phyloP scores from a whole-genome alignment of 495 filamentous ascomycete genomes.

The Tuber aestivum region DNA sequence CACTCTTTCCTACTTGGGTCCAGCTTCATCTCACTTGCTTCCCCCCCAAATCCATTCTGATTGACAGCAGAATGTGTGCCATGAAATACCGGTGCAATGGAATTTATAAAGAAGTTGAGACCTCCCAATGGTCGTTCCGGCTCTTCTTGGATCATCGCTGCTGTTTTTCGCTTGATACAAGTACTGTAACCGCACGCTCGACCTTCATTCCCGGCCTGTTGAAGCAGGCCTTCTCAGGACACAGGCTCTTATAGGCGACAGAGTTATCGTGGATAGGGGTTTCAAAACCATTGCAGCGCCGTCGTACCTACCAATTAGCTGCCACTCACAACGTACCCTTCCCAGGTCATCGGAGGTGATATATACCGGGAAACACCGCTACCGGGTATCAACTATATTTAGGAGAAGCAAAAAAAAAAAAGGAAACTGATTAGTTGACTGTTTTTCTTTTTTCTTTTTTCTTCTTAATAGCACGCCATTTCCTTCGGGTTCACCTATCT shows the following conservation, averaged over 20 bases:
- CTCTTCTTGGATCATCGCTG: not conserved
- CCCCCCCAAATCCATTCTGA: constrained; percentile 7
- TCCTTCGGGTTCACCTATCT: not conserved
- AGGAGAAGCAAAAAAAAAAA: not conserved
- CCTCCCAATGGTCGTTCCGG: constrained; percentile 5
- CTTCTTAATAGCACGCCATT: not conserved
- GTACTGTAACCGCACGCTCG: not conserved
- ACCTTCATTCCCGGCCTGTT: not conserved
- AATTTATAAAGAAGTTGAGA: constrained; percentile 34
- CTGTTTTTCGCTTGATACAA: not conserved
- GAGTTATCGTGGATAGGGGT: not conserved
- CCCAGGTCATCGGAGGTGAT: not conserved
- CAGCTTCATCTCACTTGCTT: not conserved
- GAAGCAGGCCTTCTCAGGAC: not conserved
- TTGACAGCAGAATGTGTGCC: constrained; percentile 14
- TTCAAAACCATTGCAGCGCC: not conserved
- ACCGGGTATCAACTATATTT: not conserved
- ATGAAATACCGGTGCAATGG: constrained; percentile 5
- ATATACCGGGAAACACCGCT: not conserved
- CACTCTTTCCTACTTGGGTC: not conserved
- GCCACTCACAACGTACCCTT: not conserved
- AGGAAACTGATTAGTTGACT: not conserved
- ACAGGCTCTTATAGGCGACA: not conserved
- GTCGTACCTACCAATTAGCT: not conserved
- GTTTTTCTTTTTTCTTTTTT: not conserved